These are phyloP conservation scores for Boletus rubescentipes DNA, from an alignment of 768 basidiomycete species.

Conservation along the genomic window DNA sequence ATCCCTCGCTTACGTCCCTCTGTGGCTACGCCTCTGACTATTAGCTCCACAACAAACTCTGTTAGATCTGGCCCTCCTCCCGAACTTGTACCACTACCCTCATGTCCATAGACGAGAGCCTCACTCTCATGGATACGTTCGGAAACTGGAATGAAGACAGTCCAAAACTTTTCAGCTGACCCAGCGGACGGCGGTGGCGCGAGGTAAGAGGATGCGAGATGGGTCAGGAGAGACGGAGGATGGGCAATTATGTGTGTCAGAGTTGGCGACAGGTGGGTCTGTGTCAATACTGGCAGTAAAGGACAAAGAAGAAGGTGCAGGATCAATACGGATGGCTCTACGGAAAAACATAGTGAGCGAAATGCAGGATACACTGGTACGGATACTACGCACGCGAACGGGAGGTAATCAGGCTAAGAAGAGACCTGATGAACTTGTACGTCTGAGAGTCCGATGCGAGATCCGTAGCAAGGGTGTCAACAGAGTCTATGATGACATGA, in stretches of 20 bases:
- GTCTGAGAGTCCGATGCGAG: constrained; percentile 52
- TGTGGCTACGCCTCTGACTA: constrained; percentile 46
- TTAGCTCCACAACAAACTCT: constrained; percentile 63
- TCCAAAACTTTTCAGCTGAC: constrained; percentile 74
- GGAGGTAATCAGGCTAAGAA: constrained; percentile 44
- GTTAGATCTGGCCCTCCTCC: constrained; percentile 33
- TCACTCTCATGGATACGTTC: constrained; percentile 61
- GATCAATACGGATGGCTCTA: constrained; percentile 58
- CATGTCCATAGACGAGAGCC: constrained; percentile 55
- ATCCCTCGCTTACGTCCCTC: constrained; percentile 51
- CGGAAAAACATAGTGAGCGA: constrained; percentile 7
- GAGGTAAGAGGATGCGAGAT: constrained; percentile 70
- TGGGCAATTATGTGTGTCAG: constrained; percentile 66
- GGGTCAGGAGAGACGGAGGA: constrained; percentile 63
- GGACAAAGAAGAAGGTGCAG: constrained; percentile 54
- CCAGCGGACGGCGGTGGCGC: constrained; percentile 67
- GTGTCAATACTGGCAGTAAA: constrained; percentile 54
- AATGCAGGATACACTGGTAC: neutral
- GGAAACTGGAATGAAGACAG: constrained; percentile 67
- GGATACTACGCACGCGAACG: constrained; percentile 46
- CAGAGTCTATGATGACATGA: constrained; percentile 68
- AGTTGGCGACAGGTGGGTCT: constrained; percentile 63
- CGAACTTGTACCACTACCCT: constrained; percentile 45
- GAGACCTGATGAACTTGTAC: constrained; percentile 49
- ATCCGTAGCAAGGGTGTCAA: constrained; percentile 64